Evolutionary conservation across 805 yeast genomes (phyloP), one percentile per base, ranked within the genome.

Genomic region (Yamadazyma philogaea): DNA sequence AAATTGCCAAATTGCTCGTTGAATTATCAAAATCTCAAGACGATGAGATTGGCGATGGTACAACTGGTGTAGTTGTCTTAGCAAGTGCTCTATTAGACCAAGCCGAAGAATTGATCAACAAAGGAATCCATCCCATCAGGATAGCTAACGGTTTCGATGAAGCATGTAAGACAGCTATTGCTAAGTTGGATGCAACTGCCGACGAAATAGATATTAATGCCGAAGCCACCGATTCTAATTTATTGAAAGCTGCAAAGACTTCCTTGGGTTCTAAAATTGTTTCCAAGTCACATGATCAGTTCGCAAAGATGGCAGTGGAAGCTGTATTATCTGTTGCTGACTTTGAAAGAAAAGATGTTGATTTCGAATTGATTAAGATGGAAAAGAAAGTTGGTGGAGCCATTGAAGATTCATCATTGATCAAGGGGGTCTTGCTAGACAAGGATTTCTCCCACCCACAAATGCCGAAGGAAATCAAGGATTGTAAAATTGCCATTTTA

Each of bases 401-500:
- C 15, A 71, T 93, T 45, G 87, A 82, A 52, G 96, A 91, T 62
- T 84, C 96, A 3, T 72, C 75, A 50, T 74, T 91, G 44, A 87
- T 93, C 56, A 82, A 78, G 55, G 99, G 99, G 64, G 97, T 93
- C 34, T 77, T 93, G 33, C 73, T 93, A 46, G 99, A 93, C 66
- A 93, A 93, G 69, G 98, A 93, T 59, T 91, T 90, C 66, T 88
- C 96, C 1, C 99, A 93, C 65, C 96, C 98, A 3, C 99, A 93
- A 68, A 93, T 93, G 99, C 93, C 96, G 39, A 87, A 87, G 59
- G 63, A 64, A 41, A 76, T 91, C 35, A 60, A 64, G 39, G 84
- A 89, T 63, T 95, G 88, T 50, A 88, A 87, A 62, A 76, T 93
- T 47, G 98, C 98, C 37, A 91, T 93, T 52, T 75, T 93, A 60